Conservation (phyloP, 495 filamentous ascomycete species). For the Clohesyomyces aquaticus region DNA sequence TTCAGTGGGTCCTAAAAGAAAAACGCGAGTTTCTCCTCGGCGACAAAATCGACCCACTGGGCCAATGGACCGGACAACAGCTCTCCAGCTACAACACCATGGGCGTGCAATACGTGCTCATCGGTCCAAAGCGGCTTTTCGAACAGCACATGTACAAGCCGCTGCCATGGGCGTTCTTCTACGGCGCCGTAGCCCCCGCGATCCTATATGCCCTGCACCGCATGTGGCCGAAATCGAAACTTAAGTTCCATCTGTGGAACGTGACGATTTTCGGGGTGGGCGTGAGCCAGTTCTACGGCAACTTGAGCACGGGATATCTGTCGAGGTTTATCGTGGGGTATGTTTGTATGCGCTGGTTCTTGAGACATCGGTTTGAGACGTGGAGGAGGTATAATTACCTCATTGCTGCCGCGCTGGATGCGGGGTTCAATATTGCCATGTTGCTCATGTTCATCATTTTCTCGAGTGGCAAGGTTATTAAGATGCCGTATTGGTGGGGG, state of each 20-base stretch:
- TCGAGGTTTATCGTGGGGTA: slow-evolving; percentile 61
- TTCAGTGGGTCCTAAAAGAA: slow-evolving; percentile 53
- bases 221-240: slow-evolving; percentile 50
- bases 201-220: slow-evolving; percentile 56
- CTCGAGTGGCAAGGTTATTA: slow-evolving; percentile 55
- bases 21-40: slow-evolving; percentile 60
- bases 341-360: slow-evolving; percentile 53
- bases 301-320: slow-evolving; percentile 58
- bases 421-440: slow-evolving; percentile 62
- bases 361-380: slow-evolving; percentile 50
- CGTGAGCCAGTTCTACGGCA: slow-evolving; percentile 53
- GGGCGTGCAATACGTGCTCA: slow-evolving; percentile 59
- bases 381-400: slow-evolving; percentile 63
- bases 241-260: slow-evolving; percentile 58
- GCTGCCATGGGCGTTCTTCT: slow-evolving; percentile 61
- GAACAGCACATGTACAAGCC: slow-evolving; percentile 53
- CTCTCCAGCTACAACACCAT: slow-evolving; percentile 54
- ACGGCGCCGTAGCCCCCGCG: slow-evolving; percentile 55
- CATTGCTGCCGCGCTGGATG: slow-evolving; percentile 60
- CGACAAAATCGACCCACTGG: slow-evolving; percentile 54
- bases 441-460: slow-evolving; percentile 61
- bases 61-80: slow-evolving; percentile 61
- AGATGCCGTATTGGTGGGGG: slow-evolving; percentile 64
- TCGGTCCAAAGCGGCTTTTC: slow-evolving; percentile 60
- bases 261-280: slow-evolving; percentile 59